Evolutionary conservation across 805 yeast genomes (phyloP).

Genomic region (Ogataea sp.): DNA sequence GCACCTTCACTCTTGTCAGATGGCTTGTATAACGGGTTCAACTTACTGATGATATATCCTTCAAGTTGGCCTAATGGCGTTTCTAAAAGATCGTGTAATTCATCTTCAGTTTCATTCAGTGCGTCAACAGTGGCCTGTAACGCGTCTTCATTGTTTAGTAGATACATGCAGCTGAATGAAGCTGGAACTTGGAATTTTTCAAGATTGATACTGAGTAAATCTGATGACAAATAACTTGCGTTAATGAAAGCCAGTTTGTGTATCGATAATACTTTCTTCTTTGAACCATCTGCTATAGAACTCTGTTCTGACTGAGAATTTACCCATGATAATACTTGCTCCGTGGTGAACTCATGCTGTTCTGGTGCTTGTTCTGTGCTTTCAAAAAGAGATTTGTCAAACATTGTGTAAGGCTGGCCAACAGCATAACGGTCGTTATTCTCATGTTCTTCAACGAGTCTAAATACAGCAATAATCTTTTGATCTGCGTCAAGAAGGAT

Average conservation of each 20-base stretch:
- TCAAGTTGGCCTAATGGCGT: constrained; percentile 26
- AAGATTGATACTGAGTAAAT: constrained; percentile 58
- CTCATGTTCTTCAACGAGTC: constrained; percentile 70
- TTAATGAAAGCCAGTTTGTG: constrained; percentile 64
- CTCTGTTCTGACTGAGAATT: constrained; percentile 20
- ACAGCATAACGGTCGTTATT: constrained; percentile 61
- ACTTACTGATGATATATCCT: constrained; percentile 61
- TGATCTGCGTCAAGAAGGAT: constrained; percentile 62
- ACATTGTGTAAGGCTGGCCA: constrained; percentile 61
- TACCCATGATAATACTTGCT: constrained; percentile 33
- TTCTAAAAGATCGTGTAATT: constrained; percentile 30
- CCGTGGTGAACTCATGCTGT: constrained; percentile 19
- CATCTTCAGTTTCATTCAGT: constrained; percentile 38
- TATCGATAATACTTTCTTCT: constrained; percentile 46
- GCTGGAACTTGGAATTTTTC: constrained; percentile 34
- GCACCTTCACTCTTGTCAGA: constrained; percentile 18
- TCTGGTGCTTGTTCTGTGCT: constrained; percentile 4
- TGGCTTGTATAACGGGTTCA: constrained; percentile 41
- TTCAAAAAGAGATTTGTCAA: constrained; percentile 43
- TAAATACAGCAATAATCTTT: constrained; percentile 64
- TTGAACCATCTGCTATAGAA: constrained; percentile 18
- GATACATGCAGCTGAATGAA: constrained; percentile 22
- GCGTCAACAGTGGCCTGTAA: constrained; percentile 29
- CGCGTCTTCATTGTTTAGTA: constrained; percentile 21
- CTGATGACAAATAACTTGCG: constrained; percentile 71